Evolutionary conservation across 108 stramenopile species (phyloP), one percentile per base, ranked within the genome.

Genomic region (Chaetoceros tenuissimus): DNA sequence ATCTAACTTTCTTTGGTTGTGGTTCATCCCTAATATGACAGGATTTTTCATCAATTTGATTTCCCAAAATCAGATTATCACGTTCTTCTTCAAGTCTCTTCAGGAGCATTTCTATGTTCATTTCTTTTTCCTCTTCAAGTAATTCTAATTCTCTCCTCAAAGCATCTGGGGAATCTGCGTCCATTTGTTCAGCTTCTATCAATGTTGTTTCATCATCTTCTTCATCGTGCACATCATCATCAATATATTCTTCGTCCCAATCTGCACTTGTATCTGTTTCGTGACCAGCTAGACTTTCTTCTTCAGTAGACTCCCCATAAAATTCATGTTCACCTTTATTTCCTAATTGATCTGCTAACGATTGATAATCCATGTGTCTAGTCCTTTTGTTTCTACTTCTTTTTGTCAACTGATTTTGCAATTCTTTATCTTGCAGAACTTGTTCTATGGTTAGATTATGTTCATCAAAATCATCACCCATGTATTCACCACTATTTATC

Each of bases 361-460:
- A 40, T 40, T 40, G 34, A 40, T 40, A 40, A 40, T 40, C 34
- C 13, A 40, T 40, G 48, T 30, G 34, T 57, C 49, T 63, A 66
- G 29, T 61, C 66, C 46, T 66, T 63, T 66, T 40, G 5, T 64
- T 59, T 31, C 45, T 62, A 19, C 51, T 31, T 28, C 55, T 46
- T 1, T 51, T 52, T 7, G 51, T 59, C 18, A 10, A 54, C 46
- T 59, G 44, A 23, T 47, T 21, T 52, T 73, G 59, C 3, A 81
- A 82, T 60, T 84, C 77, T 52, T 90, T 84, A 55, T 86, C 86
- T 0, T 71, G 78, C 70, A 82, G 52, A 3, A 1, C 1, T 45
- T 52, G 28, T n/a, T 47, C 17, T 46, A 24, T 19, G 53, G 46
- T 24, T 21, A 17, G 13, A 20, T n/a, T 46, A 27, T 0, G 2